Base-by-base conservation (phyloP, 352 stramenopile genomes). In the Phytophthora colocasiae region DNA sequence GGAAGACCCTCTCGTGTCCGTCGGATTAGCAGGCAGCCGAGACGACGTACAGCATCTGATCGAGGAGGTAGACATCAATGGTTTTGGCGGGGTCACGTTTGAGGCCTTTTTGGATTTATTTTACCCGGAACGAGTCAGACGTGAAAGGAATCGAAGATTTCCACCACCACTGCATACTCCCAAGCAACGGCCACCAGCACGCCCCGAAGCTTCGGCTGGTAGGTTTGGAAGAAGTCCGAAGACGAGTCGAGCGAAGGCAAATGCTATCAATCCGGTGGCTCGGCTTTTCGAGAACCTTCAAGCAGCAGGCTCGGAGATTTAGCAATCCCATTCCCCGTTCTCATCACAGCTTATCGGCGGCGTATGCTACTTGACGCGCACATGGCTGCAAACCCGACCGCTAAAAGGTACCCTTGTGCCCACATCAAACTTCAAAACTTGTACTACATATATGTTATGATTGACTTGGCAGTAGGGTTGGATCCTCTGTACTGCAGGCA, bases 1-100 rank as follows among this genome's bases (percentile, higher is more conserved):
- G 9, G 87, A 93, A 38, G 87, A 96, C 32, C 90, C 90, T n/a
- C 75, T 97, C 12, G 81, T 97, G n/a, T 96, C 87, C 0, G 87
- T 96, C 11, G 90, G 90, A 1, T 75, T 97, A 22, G 90, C 89
- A 22, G 73, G 78, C 7, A 90, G 64, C 52, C 82, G 84, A 6
- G 78, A 90, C 24, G 87, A 96, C 52, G 87, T 96, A 19, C 79
- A 87, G 50, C 64, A 78, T 14, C 65, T 96, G 26, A 91, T 96
- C 27, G 73, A 89, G 36, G 71, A 80, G 8, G 86, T 95, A 6
- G 89, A 92, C 60, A 71, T 80, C 24, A 77, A 90, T 31, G 80
- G 76, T 47, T 85, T 65, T 1, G 86, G 84, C 7, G 75, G 90
- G 31, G 79, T 95, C 56, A 93, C 82, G 0, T 95, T 95, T 27